Evolutionary conservation across 768 basidiomycete genomes (phyloP).

Genomic region (Phaeotremella skinneri): DNA sequence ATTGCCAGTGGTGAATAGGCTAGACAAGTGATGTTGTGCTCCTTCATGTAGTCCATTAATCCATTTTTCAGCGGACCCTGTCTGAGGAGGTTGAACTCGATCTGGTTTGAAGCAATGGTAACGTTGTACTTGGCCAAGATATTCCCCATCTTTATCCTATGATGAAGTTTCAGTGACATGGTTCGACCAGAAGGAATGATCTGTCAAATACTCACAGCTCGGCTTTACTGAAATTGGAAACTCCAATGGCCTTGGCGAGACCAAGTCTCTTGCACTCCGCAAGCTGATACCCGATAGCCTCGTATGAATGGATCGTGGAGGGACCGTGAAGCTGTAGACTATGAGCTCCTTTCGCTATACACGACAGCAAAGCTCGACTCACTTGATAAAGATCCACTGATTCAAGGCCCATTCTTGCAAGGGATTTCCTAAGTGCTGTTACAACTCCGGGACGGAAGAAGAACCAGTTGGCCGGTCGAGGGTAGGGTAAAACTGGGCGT

Average conservation of each 20-base stretch:
- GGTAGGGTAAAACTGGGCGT: conserved; percentile 34
- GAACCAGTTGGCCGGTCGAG: conserved; percentile 34
- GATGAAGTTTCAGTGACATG: not conserved
- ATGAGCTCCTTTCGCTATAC: not conserved
- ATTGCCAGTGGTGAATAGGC: conserved; percentile 51
- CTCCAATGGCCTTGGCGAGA: conserved; percentile 44
- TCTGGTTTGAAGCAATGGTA: conserved; percentile 49
- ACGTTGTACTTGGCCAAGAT: conserved; percentile 40
- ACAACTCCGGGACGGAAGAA: conserved; percentile 46
- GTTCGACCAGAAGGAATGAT: not conserved
- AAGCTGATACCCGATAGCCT: conserved; percentile 35
- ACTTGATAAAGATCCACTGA: conserved; percentile 45
- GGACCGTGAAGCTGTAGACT: conserved; percentile 37
- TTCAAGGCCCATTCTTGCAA: conserved; percentile 40
- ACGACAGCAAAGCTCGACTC: not conserved
- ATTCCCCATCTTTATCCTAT: conserved; percentile 41
- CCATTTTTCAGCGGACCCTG: conserved; percentile 45
- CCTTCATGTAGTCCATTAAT: conserved; percentile 46
- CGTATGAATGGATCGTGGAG: conserved; percentile 37
- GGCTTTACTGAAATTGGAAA: conserved; percentile 45
- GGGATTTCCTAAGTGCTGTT: conserved; percentile 24
- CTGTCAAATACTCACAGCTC: conserved; percentile 38
- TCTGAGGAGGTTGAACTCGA: conserved; percentile 49
- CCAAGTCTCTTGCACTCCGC: conserved; percentile 47
- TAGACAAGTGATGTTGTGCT: conserved; percentile 44